Percentiles rank a stretch among this genome's conserved stretches.
phyloP scores from a whole-genome alignment of 805 yeast genomes.

The Diddensiella caesifluorescens region DNA sequence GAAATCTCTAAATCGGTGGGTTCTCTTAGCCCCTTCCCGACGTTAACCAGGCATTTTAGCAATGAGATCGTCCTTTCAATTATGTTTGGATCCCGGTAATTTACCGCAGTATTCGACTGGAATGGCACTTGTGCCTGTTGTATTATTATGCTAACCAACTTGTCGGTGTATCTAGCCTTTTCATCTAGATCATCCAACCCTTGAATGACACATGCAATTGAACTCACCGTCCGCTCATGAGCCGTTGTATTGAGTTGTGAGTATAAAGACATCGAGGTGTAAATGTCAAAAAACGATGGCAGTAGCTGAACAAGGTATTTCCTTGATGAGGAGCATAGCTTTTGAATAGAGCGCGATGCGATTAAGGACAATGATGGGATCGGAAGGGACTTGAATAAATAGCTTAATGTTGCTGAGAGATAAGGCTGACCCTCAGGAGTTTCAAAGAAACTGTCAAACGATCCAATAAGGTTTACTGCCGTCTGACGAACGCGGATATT shows the following conservation, averaged over 20 bases:
- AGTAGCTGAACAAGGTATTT: conserved; percentile 22
- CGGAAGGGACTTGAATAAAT: conserved; percentile 42
- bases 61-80: conserved; percentile 37
- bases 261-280: conserved; percentile 20
- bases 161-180: conserved; percentile 33
- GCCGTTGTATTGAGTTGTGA: conserved; percentile 21
- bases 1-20: conserved; percentile 47
- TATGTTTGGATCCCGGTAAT: neutral
- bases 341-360: conserved; percentile 53
- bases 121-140: conserved; percentile 13
- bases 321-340: conserved; percentile 35
- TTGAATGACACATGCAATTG: conserved; percentile 31
- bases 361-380: conserved; percentile 31
- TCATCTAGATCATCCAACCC: conserved; percentile 22
- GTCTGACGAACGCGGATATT: conserved; percentile 39
- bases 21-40: conserved; percentile 63
- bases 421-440: conserved; percentile 39
- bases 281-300: conserved; percentile 28
- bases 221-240: conserved; percentile 31
- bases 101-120: neutral
- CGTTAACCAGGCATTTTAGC: conserved; percentile 57
- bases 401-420: conserved; percentile 49
- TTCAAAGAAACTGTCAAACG: conserved; percentile 56
- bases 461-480: conserved; percentile 52
- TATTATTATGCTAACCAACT: conserved; percentile 28